Base-by-base conservation (phyloP, 345 rosid species). In the Cardiospermum halicacabum region DNA sequence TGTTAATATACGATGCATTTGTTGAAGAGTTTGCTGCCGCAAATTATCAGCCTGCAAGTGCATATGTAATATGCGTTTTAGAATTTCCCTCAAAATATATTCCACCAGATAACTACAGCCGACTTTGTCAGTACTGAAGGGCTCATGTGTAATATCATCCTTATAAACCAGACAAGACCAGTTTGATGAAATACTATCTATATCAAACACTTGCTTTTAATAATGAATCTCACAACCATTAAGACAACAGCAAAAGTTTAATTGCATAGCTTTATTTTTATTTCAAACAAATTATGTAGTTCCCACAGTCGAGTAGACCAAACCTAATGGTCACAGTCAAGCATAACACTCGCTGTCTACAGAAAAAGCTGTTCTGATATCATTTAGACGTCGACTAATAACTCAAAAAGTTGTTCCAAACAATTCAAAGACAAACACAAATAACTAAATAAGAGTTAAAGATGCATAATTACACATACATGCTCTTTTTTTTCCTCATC, bases 11-110 rank as follows among this genome's bases (percentile, higher is more conserved):
- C 90, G 83, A 61, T 85, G 94, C 90, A 87, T 67, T 68, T 82
- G 94, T 47, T 82, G 77, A 9, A 87, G 85, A 2, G 94, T 87
- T 53, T 85, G 90, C 68, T 87, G 90, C 25, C 94, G 80, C 69
- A 87, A 70, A 71, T 83, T 87, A 78, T 87, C 94, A 16, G 91
- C 94, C 94, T 81, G 72, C 25, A 25, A 60, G 19, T 36, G 56
- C 45, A 55, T 53, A 11, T 21, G 11, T 56, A n/a, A 42, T 30
- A 15, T n/a, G 15, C 15, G n/a, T 15, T 22, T 27, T 18, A 36
- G 53, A 59, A 50, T 62, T 49, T 34, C 21, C 15, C 27, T 31
- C 53, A 40, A 34, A 2, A 24, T 19, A 32, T 18, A 48, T 13
- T 11, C 16, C 4, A 8, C n/a, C 11, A 11, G 32, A 24, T 39